These are phyloP conservation scores for Quercus gilva DNA, from an alignment of 306 rosid genomes.

Conservation along the genomic window DNA sequence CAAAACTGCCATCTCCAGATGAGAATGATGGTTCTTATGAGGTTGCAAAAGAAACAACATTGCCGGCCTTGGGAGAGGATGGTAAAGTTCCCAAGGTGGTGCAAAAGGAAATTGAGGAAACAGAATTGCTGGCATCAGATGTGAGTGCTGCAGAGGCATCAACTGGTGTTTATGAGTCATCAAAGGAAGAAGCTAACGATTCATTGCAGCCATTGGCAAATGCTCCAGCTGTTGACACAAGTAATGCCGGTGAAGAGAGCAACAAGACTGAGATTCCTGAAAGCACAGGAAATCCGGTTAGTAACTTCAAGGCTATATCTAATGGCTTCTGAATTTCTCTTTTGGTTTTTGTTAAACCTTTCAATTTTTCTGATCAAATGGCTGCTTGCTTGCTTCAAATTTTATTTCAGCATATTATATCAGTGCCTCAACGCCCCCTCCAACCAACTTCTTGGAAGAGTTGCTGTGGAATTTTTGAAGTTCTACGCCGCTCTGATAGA, in stretches of 20 bases:
- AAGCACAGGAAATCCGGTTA: constrained; percentile 41
- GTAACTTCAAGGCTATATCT: background rate
- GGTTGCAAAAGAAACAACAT: constrained; percentile 26
- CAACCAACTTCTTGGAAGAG: constrained; percentile 56
- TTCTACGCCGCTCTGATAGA: constrained; percentile 43
- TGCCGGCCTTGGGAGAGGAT: constrained; percentile 17
- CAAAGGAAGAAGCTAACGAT: constrained; percentile 26
- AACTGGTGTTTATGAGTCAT: constrained; percentile 22
- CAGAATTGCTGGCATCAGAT: constrained; percentile 12
- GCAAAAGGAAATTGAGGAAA: constrained; percentile 28
- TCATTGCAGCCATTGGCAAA: constrained; percentile 26
- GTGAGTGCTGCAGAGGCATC: constrained; percentile 39
- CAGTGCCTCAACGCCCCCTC: constrained; percentile 24
- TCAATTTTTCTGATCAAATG: background rate
- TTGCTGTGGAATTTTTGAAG: constrained; percentile 71
- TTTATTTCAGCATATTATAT: constrained; percentile 26
- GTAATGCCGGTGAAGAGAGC: constrained; percentile 16
- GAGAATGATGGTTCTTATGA: background rate
- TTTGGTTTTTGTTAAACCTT: background rate
- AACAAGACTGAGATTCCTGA: constrained; percentile 26
- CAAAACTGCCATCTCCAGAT: background rate
- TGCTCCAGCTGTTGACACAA: constrained; percentile 28
- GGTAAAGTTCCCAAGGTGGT: constrained; percentile 14
- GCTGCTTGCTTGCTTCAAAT: constrained; percentile 2
- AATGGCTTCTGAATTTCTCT: background rate